phyloP scores from a whole-genome alignment of 257 asterid genomes.

The Agastache rugosa region DNA sequence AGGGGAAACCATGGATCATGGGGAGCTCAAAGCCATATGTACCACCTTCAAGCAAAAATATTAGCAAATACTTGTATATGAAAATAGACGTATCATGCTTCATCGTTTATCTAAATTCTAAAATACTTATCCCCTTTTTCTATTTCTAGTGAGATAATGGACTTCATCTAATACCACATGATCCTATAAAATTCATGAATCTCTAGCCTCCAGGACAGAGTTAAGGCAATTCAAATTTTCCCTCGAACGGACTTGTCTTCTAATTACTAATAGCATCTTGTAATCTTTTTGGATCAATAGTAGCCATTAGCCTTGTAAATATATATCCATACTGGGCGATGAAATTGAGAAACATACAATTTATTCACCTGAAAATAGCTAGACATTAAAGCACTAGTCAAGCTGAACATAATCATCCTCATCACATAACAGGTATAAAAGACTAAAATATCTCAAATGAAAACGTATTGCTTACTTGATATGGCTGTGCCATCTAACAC shows the following conservation, averaged over 20 bases:
- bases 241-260: constrained; percentile 15
- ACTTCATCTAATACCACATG: constrained; percentile 2
- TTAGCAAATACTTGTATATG: not conserved
- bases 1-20: constrained; percentile 26
- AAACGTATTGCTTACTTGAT: constrained; percentile 63
- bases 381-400: not conserved
- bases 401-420: constrained; percentile 15
- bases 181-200: not conserved
- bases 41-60: constrained; percentile 27
- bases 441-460: not conserved
- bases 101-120: constrained; percentile 19
- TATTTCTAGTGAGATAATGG: not conserved
- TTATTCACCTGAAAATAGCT: constrained; percentile 2
- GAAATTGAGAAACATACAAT: constrained; percentile 9
- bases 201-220: not conserved
- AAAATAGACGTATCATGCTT: not conserved
- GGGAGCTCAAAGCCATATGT: constrained; percentile 15
- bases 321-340: not conserved
- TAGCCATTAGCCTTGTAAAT: constrained; percentile 8
- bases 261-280: not conserved
- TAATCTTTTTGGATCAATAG: not conserved
- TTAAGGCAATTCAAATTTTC: not conserved
- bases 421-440: constrained; percentile 15
- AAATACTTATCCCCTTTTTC: not conserved
- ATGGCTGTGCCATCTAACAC: constrained; percentile 42